A percentile compares a stretch with the other conserved stretches of the same genome.
phyloP scores from a whole-genome alignment of 306 rosid species.

The Adenanthera pavonina region DNA sequence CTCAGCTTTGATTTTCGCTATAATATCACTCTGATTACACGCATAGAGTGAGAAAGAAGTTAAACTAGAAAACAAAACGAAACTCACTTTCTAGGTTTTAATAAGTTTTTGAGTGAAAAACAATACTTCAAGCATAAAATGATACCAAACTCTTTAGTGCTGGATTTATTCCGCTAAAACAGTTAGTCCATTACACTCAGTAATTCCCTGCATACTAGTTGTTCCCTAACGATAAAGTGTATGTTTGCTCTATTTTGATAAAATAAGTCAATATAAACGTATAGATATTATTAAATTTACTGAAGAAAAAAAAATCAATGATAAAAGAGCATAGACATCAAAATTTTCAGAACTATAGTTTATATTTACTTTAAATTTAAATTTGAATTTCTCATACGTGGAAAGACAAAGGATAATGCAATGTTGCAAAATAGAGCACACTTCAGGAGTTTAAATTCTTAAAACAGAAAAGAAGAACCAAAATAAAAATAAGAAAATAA shows the following conservation, averaged over 20 bases:
- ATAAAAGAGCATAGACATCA: not conserved
- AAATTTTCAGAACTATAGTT: not conserved
- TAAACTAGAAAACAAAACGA: conserved; percentile 13
- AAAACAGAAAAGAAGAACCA: conserved; percentile 15
- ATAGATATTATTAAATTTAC: not conserved
- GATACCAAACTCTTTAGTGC: not conserved
- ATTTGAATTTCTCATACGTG: not conserved
- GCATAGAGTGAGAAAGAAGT: conserved; percentile 18
- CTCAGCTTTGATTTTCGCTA: conserved; percentile 89
- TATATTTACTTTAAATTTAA: not conserved
- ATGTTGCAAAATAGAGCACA: not conserved
- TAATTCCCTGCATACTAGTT: not conserved
- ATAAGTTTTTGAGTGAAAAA: not conserved
- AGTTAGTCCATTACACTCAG: not conserved
- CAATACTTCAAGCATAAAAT: not conserved
- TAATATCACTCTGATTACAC: conserved; percentile 65
- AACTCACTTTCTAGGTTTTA: not conserved
- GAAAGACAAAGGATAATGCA: not conserved
- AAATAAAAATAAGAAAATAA: conserved; percentile 10
- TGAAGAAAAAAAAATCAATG: not conserved
- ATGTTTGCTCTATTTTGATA: not conserved
- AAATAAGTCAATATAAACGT: not conserved
- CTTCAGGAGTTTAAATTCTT: conserved; percentile 1
- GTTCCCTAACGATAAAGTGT: not conserved
- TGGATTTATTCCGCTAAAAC: not conserved